Conservation (phyloP, 176 grass and related monocot species). For the Pharus latifolius region DNA sequence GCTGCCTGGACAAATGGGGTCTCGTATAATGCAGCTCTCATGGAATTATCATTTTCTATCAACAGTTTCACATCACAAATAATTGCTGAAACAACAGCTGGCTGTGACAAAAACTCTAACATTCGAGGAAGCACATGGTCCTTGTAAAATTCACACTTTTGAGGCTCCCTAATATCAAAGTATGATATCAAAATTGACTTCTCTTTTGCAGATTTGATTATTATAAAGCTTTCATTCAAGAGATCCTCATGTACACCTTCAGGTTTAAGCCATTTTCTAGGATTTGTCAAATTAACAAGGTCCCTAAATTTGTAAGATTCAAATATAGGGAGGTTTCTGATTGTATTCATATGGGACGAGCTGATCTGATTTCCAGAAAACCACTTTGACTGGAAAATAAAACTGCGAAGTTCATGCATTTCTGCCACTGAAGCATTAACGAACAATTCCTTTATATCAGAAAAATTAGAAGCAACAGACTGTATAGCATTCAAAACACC, state of each 20-base stretch:
- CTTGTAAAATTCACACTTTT: slow-evolving; percentile 87
- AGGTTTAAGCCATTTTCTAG: slow-evolving; percentile 91
- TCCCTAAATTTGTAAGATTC: slow-evolving; percentile 91
- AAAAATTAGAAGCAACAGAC: slow-evolving; percentile 46
- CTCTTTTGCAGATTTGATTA: slow-evolving; percentile 76
- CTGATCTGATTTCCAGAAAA: slow-evolving; percentile 71
- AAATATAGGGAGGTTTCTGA: slow-evolving; percentile 83
- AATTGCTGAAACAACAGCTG: slow-evolving; percentile 76
- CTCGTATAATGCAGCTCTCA: slow-evolving; percentile 41
- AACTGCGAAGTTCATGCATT: slow-evolving; percentile 80
- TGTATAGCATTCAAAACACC: slow-evolving; percentile 84
- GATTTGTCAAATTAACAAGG: slow-evolving; percentile 53
- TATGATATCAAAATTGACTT: slow-evolving; percentile 70
- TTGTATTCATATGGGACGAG: slow-evolving; percentile 51
- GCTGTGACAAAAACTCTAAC: slow-evolving; percentile 70
- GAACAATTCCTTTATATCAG: slow-evolving; percentile 55
- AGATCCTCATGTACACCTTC: slow-evolving; percentile 81
- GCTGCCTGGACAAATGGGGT: slow-evolving; percentile 62
- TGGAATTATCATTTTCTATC: slow-evolving; percentile 44
- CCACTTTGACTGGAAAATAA: slow-evolving; percentile 97
- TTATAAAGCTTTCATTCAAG: slow-evolving; percentile 79
- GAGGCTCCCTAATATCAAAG: slow-evolving; percentile 68
- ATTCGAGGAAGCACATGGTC: slow-evolving; percentile 79
- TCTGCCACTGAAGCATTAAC: slow-evolving; percentile 55
- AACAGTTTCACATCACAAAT: slow-evolving; percentile 65